Conservation (phyloP, 2,329 filamentous ascomycete genomes). For the Laburnicola sp. region DNA sequence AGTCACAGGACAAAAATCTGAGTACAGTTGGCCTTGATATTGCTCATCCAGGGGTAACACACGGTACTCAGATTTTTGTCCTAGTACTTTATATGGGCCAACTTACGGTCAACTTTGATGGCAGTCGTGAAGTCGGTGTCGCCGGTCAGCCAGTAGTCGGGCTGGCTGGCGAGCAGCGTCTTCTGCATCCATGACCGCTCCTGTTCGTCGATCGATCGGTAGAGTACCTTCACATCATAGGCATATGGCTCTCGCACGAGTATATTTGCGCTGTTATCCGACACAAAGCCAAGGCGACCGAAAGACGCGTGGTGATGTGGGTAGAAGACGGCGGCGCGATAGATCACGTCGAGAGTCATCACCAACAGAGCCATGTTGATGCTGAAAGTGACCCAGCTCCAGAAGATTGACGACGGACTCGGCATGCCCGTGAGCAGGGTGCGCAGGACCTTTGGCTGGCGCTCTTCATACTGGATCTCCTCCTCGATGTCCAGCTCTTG, state of each 20-base stretch:
- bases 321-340: slow-evolving; percentile 70
- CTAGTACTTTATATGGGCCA: neutral
- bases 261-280: slow-evolving; percentile 75
- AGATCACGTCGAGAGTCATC: slow-evolving; percentile 76
- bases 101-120: slow-evolving; percentile 60
- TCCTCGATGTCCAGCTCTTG: slow-evolving; percentile 64
- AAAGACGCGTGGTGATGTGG: slow-evolving; percentile 78
- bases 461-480: slow-evolving; percentile 62
- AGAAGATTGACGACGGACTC: slow-evolving; percentile 66
- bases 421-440: slow-evolving; percentile 78
- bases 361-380: slow-evolving; percentile 72
- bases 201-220: slow-evolving; percentile 34
- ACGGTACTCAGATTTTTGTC: too few species aligned
- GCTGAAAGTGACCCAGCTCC: slow-evolving; percentile 68
- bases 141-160: slow-evolving; percentile 61
- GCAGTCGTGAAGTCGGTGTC: slow-evolving; percentile 81
- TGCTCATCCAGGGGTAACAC: too few species aligned
- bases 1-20: too few species aligned
- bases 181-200: slow-evolving; percentile 39
- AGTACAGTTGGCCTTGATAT: too few species aligned
- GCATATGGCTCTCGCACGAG: slow-evolving; percentile 82
- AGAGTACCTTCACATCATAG: slow-evolving; percentile 59
- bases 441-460: slow-evolving; percentile 59
- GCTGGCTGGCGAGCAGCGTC: slow-evolving; percentile 35
- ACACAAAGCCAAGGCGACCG: slow-evolving; percentile 84